A percentile compares a stretch with the other conserved stretches of the same genome.
These are phyloP conservation scores for Cardiospermum halicacabum DNA, from an alignment of 345 rosid species.

Conservation along the genomic window DNA sequence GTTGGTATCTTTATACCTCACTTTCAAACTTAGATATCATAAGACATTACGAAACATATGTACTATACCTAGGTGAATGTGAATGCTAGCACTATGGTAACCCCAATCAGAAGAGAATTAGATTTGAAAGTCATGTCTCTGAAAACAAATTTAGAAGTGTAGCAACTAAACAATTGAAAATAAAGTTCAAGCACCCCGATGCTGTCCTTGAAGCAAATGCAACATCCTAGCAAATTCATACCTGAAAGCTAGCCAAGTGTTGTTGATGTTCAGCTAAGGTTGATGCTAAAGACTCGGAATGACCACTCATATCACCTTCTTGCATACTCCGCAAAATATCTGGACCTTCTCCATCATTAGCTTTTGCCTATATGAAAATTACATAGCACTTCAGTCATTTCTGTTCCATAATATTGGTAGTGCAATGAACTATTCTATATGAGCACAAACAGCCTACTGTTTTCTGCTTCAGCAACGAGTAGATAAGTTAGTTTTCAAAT, in stretches of 20 bases:
- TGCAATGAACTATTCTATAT: neutral
- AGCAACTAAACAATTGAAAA: neutral
- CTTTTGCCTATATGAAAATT: constrained; percentile 63
- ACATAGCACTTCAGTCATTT: constrained; percentile 7
- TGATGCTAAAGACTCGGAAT: constrained; percentile 85
- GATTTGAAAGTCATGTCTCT: neutral
- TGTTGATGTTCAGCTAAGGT: constrained; percentile 96
- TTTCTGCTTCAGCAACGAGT: neutral
- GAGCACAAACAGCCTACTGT: neutral
- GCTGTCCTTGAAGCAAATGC: neutral
- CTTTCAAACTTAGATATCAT: constrained; percentile 1
- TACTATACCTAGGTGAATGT: neutral
- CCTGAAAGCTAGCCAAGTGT: constrained; percentile 98
- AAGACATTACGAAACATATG: neutral
- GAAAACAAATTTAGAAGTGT: neutral
- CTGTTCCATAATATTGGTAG: neutral
- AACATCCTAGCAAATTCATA: constrained; percentile 13
- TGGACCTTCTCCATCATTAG: constrained; percentile 98
- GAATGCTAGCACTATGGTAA: neutral
- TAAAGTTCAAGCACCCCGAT: neutral
- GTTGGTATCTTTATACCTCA: neutral
- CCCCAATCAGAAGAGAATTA: constrained; percentile 1
- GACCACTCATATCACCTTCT: constrained; percentile 79
- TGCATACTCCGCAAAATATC: constrained; percentile 75
- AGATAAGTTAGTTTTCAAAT: neutral